Evolutionary conservation across 176 grass and related monocot genomes (phyloP), one percentile per base, ranked within the genome.

Genomic region (Phoenix roebelenii): DNA sequence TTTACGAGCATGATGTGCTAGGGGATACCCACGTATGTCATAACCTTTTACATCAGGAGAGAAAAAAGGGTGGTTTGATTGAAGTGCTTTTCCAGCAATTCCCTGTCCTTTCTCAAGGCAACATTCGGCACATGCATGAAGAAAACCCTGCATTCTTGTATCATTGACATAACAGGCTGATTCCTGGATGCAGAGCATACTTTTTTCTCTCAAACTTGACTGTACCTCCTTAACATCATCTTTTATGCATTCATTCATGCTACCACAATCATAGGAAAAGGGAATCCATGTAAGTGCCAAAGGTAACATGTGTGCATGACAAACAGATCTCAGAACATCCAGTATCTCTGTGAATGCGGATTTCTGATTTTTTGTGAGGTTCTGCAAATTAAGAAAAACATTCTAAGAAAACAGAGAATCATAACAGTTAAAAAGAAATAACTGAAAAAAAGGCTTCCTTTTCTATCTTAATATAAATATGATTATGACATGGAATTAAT

Each of bases 1-100:
- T 19, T 72, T 85, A 15, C 81, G 76, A n/a, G 81, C 86, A 75
- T 89, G 86, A 61, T 85, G 81, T 19, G 18, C 77, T 23, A 89
- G 68, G 7, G 86, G 86, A 55, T 84, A 89, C 5, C 72, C 63
- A 5, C 50, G 51, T 18, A 85, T 70, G 59, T 66, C 49, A n/a
- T 72, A 81, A 20, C 19, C 78, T 51, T 72, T 74, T 22, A 85
- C 67, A 69, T 90, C 82, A 73, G 68, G 25, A 30, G 78, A 77
- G 58, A 90, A 90, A 73, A 70, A 81, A 3, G 81, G 82, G 51
- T 57, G 64, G 52, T 90, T 90, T 20, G 74, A 82, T 61, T 61
- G 55, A 50, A 79, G 28, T 63, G 87, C 87, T 61, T 72, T 90
- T 54, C 87, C 87, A 68, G 72, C 76, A 67, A 85, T 74, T 51